Evolutionary conservation across 129 eudicot species (phyloP), one percentile per base, ranked within the genome.

Genomic region (Gnaphalium uliginosum): DNA sequence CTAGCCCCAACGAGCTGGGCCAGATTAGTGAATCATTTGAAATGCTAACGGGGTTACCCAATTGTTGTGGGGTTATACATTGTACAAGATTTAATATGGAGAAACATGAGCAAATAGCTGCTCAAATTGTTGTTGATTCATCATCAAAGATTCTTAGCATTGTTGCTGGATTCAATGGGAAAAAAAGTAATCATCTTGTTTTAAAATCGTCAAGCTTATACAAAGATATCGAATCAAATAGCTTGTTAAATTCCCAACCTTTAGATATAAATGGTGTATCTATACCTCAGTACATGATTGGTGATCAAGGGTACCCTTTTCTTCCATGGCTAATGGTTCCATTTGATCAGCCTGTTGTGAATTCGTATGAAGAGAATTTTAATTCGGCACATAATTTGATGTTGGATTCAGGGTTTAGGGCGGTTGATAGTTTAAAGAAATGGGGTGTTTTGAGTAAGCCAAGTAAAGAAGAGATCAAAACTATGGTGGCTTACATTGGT

Each of bases 391-490:
- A 66, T 62, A 27, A 68, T 23, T 18, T 80, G 68, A 85, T 88
- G 88, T 46, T 72, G 11, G 65, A 43, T 75, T 70, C 88, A 17
- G 78, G 72, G 60, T 74, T 61, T 66, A 90, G 83, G 68, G 71
- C 96, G 5, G 35, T 85, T 62, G 92, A 86, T 26, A 88, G 98
- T 85, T 90, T 93, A 87, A 93, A 67, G 81, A 83, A 81, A 58
- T 88, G 98, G 96, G 96, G 96, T 48, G 86, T 90, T 85, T 82
- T 90, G 88, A 83, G 79, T 72, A 86, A 77, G 75, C 84, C 85
- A 4, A 75, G 86, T 30, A 83, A 84, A 37, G 87, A 74, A 13
- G 96, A 88, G 56, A 79, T 66, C 14, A 90, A 86, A 84, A 83
- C 83, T 62, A 81, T 78, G 15, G 98, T 93, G 68, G 96, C 87